Percentiles rank a stretch among this genome's conserved stretches.
These are phyloP conservation scores for Anisodus tanguticus DNA, from an alignment of 257 asterid species.

Conservation along the genomic window DNA sequence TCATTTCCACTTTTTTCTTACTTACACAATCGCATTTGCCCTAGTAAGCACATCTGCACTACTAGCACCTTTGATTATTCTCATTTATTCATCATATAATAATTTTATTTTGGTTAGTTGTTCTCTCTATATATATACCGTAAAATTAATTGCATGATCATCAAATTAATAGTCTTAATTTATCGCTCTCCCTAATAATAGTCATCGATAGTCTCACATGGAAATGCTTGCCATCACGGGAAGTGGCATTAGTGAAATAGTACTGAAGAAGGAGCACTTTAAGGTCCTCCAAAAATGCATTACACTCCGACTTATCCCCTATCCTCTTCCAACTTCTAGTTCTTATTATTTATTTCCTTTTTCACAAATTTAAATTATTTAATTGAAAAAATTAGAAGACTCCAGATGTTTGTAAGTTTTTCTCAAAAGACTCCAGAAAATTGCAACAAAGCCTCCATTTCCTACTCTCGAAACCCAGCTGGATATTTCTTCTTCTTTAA, in stretches of 20 bases:
- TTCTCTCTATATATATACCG: too few species aligned
- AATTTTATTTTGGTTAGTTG: too few species aligned
- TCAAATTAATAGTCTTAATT: background rate
- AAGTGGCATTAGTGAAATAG: constrained; percentile 1
- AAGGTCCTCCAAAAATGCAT: constrained; percentile 33
- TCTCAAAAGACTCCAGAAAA: too few species aligned
- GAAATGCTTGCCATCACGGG: constrained; percentile 18
- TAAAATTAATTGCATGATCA: background rate
- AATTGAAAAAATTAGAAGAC: too few species aligned
- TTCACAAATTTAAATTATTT: too few species aligned
- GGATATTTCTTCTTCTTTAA: too few species aligned
- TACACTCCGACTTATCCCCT: constrained; percentile 55
- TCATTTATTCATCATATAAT: background rate
- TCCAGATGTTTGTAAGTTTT: too few species aligned
- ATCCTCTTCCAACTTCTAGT: too few species aligned
- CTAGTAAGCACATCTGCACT: background rate
- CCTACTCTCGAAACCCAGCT: too few species aligned
- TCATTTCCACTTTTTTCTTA: background rate
- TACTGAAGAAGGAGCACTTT: constrained; percentile 5
- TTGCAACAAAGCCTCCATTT: too few species aligned
- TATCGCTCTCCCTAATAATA: background rate
- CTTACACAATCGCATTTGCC: background rate
- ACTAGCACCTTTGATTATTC: constrained; percentile 17
- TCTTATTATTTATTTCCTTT: too few species aligned
- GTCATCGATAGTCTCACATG: background rate